These are phyloP conservation scores for Colletotrichum sp. DNA, from an alignment of 2,329 filamentous ascomycete species.

Conservation along the genomic window DNA sequence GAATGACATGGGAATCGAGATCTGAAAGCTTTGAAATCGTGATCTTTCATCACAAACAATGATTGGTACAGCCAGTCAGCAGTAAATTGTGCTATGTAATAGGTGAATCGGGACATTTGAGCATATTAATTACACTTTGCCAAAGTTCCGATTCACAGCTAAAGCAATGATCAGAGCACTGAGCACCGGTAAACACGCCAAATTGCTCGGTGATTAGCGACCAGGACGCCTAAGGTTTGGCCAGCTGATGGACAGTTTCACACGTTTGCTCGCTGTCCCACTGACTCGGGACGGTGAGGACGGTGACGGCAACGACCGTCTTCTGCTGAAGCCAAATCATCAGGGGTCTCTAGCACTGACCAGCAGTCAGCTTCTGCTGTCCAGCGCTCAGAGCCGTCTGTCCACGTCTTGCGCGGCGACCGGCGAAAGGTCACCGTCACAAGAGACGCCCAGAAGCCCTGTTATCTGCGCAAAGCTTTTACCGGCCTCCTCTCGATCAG, in stretches of 20 bases:
- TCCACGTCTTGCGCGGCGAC: not conserved
- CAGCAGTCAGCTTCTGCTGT: not conserved
- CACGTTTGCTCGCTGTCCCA: not conserved
- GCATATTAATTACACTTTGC: not conserved
- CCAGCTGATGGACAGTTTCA: not conserved
- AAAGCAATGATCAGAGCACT: not conserved
- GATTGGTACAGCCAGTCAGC: not conserved
- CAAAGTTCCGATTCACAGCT: not conserved
- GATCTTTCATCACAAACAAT: not conserved
- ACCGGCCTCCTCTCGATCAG: not conserved
- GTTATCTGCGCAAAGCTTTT: not conserved
- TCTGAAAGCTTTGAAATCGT: not conserved
- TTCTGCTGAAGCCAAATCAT: not conserved
- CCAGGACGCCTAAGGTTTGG: not conserved
- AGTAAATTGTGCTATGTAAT: not conserved
- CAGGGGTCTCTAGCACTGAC: not conserved
- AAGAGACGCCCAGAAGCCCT: not conserved
- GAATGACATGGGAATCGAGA: not conserved
- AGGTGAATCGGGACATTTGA: not conserved
- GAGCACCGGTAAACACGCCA: not conserved
- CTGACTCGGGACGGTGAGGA: not conserved
- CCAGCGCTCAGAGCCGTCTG: not conserved
- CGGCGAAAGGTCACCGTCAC: not conserved
- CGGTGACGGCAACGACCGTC: not conserved
- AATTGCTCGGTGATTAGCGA: not conserved